Base-by-base conservation (phyloP, 2,329 filamentous ascomycete genomes). In the Lasiodiplodia sp. region DNA sequence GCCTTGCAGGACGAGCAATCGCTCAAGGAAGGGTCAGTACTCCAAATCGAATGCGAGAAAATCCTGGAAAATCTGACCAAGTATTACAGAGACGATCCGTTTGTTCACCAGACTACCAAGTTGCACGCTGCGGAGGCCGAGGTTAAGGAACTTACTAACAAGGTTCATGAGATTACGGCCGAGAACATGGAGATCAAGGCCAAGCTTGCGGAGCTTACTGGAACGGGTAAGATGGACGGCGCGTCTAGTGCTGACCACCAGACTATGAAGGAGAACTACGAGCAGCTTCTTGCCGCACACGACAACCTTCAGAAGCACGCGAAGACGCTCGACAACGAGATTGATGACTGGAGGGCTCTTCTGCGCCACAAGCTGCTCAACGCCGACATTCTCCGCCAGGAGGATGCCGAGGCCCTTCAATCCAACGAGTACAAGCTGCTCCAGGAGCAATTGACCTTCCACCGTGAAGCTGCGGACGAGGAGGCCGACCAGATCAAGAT, bases 81-180 rank as follows among this genome's bases (percentile, higher is more conserved):
- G n/a, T 25, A 31, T 16, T 49, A 28, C 23, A 65, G 67, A 14
- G 67, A 68, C 25, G 67, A 68, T 64, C 78, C 78, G 0, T 80
- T 80, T 66, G 72, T 80, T 7, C 76, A 80, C 62, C 78, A 80
- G 57, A 79, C 76, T n/a, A 73, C 78, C 56, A 80, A 77, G 67
- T 75, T 80, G 12, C 77, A 78, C 25, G 73, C 74, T 25, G 73
- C 75, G 8, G 77, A 80, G 69, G 72, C 74, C 2, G 77, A 79
- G 66, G 70, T 64, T 28, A 68, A 65, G 58, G 58, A 65, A 2
- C 60, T 68, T 23, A 68, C 67, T 44, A 68, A 64, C 67, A 64
- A 68, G 60, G 38, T 68, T 28, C 67, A 68, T n/a, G 67, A 60
- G 10, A 28, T 68, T n/a, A 57, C 58, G 37, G 53, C 67, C n/a